Base-by-base conservation (phyloP, 164 flowering plant species). In the Stephania yunnanensis region DNA sequence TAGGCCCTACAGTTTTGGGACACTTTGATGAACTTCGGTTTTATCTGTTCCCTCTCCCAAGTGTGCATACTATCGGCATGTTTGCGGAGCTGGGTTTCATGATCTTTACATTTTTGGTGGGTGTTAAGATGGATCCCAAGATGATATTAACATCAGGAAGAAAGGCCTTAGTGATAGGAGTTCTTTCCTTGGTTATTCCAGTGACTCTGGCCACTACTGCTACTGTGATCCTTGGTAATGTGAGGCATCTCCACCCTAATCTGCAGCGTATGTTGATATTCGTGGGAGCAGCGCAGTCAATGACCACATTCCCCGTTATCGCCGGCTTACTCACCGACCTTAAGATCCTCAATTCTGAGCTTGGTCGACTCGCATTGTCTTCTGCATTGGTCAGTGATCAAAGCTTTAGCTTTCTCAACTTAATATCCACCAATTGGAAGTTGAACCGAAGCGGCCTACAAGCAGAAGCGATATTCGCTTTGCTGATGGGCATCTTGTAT, bases 261-360 rank as follows among this genome's bases (percentile, higher is more conserved):
- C 15, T 31, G 10, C 17, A 25, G 15, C 69, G 30, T 9, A 19
- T 78, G 0, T 74, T 85, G 5, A 48, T 65, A 4, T 45, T 73
- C 1, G 67, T 81, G 1, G 75, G 75, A 0, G 13, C 36, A 0
- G 30, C 72, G 4, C 87, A 83, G 46, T 46, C 80, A 17, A 12
- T 83, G 4, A 70, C 77, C 6, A 52, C 84, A 4, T 83, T 83
- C 70, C 87, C 76, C 0, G 89, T 83, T 44, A 75, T 83, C 1
- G 48, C 75, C 25, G 25, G 76, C 71, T 65, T 85, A 31, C 75
- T 89, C 4, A 3, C 74, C 1, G 89, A 89, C 44, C 86, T 89
- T 9, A 83, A 84, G 36, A 65, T 88, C 7, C 71, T 84, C 1
- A 88, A 87, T 63, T 81, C 91, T 0, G 89, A 87, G 31, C 45